Conservation (phyloP, 345 rosid genomes). For the Eucalyptus sp. region DNA sequence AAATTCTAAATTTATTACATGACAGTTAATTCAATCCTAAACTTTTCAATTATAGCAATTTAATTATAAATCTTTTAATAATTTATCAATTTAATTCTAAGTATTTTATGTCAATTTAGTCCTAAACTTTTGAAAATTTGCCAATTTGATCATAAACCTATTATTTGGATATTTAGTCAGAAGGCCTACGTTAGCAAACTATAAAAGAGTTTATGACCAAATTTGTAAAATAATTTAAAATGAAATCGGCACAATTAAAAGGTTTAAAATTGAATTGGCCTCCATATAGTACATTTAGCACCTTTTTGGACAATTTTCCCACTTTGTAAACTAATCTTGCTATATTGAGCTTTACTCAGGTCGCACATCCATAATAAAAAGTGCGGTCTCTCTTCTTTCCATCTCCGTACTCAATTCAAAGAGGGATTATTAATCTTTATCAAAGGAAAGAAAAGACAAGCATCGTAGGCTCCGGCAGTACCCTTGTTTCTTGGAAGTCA, state of each 20-base stretch:
- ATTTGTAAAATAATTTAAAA: too few species aligned
- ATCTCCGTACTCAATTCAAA: neutral
- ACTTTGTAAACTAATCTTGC: neutral
- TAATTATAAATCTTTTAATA: too few species aligned
- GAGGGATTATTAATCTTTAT: neutral
- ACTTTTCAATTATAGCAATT: accelerated
- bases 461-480: neutral
- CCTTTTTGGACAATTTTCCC: neutral
- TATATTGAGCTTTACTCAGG: neutral
- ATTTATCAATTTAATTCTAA: too few species aligned
- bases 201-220: too few species aligned
- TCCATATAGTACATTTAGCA: too few species aligned
- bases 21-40: too few species aligned
- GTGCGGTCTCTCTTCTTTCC: neutral
- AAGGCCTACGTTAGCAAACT: neutral
- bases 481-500: neutral
- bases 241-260: accelerated
- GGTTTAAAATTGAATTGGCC: too few species aligned
- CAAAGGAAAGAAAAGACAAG: neutral
- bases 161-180: too few species aligned
- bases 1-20: too few species aligned
- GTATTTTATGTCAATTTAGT: too few species aligned
- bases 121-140: too few species aligned
- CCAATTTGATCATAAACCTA: too few species aligned
- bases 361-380: neutral